Evolutionary conservation across 805 yeast species (phyloP), one percentile per base, ranked within the genome.

Genomic region (Saccharomycopsis sp.): DNA sequence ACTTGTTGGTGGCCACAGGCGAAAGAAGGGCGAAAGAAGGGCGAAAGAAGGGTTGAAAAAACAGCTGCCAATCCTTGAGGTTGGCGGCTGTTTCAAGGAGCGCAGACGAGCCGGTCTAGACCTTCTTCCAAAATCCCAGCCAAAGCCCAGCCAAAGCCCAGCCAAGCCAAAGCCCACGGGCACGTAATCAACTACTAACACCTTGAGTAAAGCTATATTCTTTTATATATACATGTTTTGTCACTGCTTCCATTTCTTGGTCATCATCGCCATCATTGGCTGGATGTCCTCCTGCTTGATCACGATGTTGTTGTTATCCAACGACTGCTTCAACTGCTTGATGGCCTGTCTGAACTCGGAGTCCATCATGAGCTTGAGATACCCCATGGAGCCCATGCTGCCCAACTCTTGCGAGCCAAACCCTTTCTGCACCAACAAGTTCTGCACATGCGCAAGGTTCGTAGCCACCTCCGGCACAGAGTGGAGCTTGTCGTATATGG

Each of bases 251-350:
- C n/a, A n/a, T 25, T 39, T 46, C n/a, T 39, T 39, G 26, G 34
- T 38, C 29, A 46, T 18, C n/a, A 42, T 30, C 17, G 15, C 9
- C 16, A 46, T 29, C 16, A 46, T 29, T 17, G 47, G 49, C 20
- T 32, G 34, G 6, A 42, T 35, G 12, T 46, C 49, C 7, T 42
- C 47, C 15, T 39, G 31, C 7, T 34, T 30, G 10, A 46, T 38
- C 19, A 38, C 41, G 16, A 46, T 42, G 20, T 46, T 39, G 9
- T 46, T 46, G 2, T 27, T 38, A 4, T 35, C 27, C 49, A 46
- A 42, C 18, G 39, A 46, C 15, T 32, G 16, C 20, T 34, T 29
- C 6, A 46, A 31, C n/a, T 39, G 36, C 23, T 39, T 36, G 9
- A 46, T 29, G 5, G 36, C 37, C 5, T 12, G 12, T 12, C 32